Conservation (phyloP, 768 basidiomycete species). For the Leccinum arenicola region DNA sequence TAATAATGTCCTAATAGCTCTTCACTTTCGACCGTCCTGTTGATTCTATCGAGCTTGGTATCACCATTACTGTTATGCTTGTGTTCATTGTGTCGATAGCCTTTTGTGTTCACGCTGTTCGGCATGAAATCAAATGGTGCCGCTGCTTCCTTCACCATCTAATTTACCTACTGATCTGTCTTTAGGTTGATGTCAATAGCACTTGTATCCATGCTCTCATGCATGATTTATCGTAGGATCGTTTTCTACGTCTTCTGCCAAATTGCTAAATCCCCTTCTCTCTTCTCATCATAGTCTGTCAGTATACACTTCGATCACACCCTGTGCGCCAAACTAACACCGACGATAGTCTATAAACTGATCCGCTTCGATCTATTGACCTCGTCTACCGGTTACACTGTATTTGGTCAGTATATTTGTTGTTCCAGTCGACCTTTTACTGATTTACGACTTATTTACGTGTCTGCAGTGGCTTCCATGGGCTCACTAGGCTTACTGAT, state of each 20-base stretch:
- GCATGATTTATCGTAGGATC: slow-evolving; percentile 59
- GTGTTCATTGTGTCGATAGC: slow-evolving; percentile 62
- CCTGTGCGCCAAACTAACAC: background rate
- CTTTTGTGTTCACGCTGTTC: slow-evolving; percentile 65
- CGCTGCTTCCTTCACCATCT: slow-evolving; percentile 16
- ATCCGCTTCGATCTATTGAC: slow-evolving; percentile 72
- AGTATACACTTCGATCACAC: slow-evolving; percentile 4
- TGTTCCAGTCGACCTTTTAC: background rate
- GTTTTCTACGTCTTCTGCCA: background rate
- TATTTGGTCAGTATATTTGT: slow-evolving; percentile 62
- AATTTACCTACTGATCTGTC: slow-evolving; percentile 1
- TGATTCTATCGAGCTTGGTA: slow-evolving; percentile 70
- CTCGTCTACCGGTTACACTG: slow-evolving; percentile 73
- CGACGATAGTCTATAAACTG: slow-evolving; percentile 68
- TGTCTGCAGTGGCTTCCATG: slow-evolving; percentile 59
- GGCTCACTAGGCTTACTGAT: slow-evolving; percentile 61
- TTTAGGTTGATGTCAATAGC: slow-evolving; percentile 65
- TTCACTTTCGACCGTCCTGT: slow-evolving; percentile 68
- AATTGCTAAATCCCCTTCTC: slow-evolving; percentile 5
- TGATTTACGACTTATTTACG: slow-evolving; percentile 2
- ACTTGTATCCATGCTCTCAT: slow-evolving; percentile 71
- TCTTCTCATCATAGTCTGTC: slow-evolving; percentile 26
- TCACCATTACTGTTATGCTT: slow-evolving; percentile 81
- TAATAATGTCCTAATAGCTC: slow-evolving; percentile 44
- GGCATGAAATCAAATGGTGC: slow-evolving; percentile 78